A percentile compares a stretch with the other conserved stretches of the same genome.
phyloP scores from a whole-genome alignment of 805 yeast species.

The Candida rishiriensis region DNA sequence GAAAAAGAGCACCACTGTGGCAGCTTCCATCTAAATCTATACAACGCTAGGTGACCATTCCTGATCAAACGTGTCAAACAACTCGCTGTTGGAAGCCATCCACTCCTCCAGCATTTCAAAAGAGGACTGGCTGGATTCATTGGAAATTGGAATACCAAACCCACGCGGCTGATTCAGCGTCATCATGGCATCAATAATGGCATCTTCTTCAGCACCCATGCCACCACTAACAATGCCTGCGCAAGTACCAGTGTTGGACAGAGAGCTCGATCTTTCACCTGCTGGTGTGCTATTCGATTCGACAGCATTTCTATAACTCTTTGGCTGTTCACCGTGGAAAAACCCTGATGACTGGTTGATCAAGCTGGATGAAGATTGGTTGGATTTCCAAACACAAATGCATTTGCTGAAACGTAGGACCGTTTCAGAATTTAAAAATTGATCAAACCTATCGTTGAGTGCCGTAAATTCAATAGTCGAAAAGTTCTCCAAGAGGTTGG shows the following conservation, averaged over 20 bases:
- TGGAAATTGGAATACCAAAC: too few relatives aligned
- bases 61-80: constrained; percentile 7
- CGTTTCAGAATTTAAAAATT: constrained; percentile 1
- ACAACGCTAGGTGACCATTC: neutral
- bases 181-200: neutral
- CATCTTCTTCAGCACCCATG: neutral
- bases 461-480: constrained; percentile 1
- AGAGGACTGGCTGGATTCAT: neutral
- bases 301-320: too few relatives aligned
- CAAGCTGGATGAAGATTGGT: constrained; percentile 1
- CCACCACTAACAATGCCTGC: neutral
- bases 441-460: neutral
- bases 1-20: too few relatives aligned
- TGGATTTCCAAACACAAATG: constrained; percentile 2
- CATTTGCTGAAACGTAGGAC: constrained; percentile 1
- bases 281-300: too few relatives aligned
- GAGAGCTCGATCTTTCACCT: neutral
- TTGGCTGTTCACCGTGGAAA: too few relatives aligned
- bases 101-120: constrained; percentile 12
- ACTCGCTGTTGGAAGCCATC: constrained; percentile 8
- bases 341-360: neutral
- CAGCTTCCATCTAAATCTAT: neutral
- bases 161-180: too few relatives aligned
- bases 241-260: neutral
- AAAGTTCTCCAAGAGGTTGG: constrained; percentile 5